Evolutionary conservation across 805 yeast species (phyloP), one percentile per base, ranked within the genome.

Genomic region (Yamadazyma sp.): DNA sequence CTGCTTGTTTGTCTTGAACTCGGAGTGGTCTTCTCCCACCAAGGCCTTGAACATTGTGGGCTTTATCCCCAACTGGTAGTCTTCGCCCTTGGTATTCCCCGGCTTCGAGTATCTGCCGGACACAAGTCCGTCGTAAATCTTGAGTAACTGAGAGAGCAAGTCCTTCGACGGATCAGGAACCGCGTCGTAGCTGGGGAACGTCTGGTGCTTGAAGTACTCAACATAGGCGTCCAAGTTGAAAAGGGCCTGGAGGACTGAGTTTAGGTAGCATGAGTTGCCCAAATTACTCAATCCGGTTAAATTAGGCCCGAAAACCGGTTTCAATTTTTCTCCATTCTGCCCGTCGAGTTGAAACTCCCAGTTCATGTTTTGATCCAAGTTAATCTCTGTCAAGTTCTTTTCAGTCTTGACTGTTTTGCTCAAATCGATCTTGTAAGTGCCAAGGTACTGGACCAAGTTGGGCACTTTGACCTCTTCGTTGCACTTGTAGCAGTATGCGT

Each of bases 231-330:
- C 56, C 20, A 74, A 49, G 32, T 73, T 55, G 47, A 84, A 82
- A 30, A 93, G 59, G 2, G 79, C 68, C 57, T 93, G 99, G 2
- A 88, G 43, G 0, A 80, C 88, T 1, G 95, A 83, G 32, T 89
- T 84, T 44, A 93, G 50, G 55, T 93, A 93, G 62, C 99, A 93
- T 0, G 96, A 83, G 53, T 93, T 93, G 2, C 99, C 99, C 46
- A 93, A 64, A 54, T 93, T 93, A 49, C 84, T 79, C 55, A 93
- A 62, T 0, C 99, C 99, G 0, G 95, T 86, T 21, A 84, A 66
- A 0, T 79, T 85, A 5, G 79, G 67, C 0, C 98, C 99, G 55
- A 72, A 79, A 1, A 91, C 65, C 2, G 87, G 86, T 9, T 58
- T 52, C 37, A 84, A 64, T 32, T 73, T 73, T 30, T 73, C 76